Base-by-base conservation (phyloP, 108 stramenopile species). In the Nitzschia sp. region DNA sequence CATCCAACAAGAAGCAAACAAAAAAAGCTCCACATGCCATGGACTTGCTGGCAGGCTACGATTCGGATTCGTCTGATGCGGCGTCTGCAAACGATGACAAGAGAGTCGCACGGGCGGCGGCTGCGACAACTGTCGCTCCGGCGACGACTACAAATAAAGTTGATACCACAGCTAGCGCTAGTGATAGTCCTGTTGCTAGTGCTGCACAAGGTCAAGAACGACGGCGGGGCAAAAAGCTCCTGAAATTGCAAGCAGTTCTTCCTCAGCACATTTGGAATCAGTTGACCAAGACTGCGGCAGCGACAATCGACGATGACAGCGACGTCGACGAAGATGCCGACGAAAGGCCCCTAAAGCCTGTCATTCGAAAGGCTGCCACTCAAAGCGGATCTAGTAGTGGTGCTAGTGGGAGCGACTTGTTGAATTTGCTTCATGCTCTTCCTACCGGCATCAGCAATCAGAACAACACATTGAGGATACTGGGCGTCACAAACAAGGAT, bases 191-290 rank as follows among this genome's bases (percentile, higher is more conserved):
- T n/a, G n/a, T n/a, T n/a, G n/a, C n/a, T n/a, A n/a, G n/a, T n/a
- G n/a, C n/a, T n/a, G n/a, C n/a, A n/a, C n/a, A n/a, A n/a, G n/a
- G n/a, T 42, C 58, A n/a, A 45, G 26, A 32, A 35, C 42, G 59
- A 24, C 59, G 9, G 21, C 65, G 55, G 19, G 74, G 74, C 1
- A 75, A 68, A 32, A 75, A 68, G 28, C 19, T 75, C 1, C 32
- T 75, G 30, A 68, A 68, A 35, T 48, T 81, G 18, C 64, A 68
- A 57, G 66, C 75, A 18, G 75, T 81, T 25, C 63, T 81, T 55
- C 80, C 80, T 18, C 58, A 48, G 19, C 66, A 76, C 49, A 76
- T 81, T 51, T 72, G 71, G 59, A 68, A 76, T 46, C 75, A 73
- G 31, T 63, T 81, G 24, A 72, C 64, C 21, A 64, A 75, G 13